phyloP scores from a whole-genome alignment of 345 rosid species.

The Ailanthus altissimus region DNA sequence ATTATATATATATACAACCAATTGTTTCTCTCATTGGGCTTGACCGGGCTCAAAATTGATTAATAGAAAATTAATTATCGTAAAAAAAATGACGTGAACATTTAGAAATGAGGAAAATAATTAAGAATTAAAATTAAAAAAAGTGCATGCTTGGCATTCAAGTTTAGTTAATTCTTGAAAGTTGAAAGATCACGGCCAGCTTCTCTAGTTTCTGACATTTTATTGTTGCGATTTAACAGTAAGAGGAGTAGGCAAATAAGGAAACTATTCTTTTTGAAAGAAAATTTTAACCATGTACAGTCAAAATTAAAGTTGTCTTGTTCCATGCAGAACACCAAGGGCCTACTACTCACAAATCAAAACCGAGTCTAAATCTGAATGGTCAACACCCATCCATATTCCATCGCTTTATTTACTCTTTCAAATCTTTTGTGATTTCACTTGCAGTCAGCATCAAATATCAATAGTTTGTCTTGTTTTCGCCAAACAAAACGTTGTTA shows the following conservation, averaged over 20 bases:
- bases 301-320: not conserved
- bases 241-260: not conserved
- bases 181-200: not conserved
- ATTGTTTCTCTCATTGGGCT: not conserved
- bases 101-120: not conserved
- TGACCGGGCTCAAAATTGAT: constrained; percentile 27
- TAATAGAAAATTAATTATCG: not conserved
- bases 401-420: not conserved
- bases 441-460: constrained; percentile 27
- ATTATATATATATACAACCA: too few species aligned
- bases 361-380: constrained; percentile 25
- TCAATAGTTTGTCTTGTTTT: constrained; percentile 63
- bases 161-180: constrained; percentile 20
- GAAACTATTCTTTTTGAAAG: too few species aligned
- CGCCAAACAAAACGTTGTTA: constrained; percentile 52
- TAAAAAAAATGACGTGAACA: not conserved
- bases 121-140: not conserved
- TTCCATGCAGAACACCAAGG: not conserved
- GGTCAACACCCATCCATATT: constrained; percentile 16
- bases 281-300: constrained; percentile 25
- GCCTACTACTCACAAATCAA: not conserved
- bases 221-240: constrained; percentile 16
- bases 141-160: constrained; percentile 18
- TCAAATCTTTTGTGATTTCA: constrained; percentile 37
- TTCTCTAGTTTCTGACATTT: constrained; percentile 27